phyloP scores from a whole-genome alignment of 257 asterid genomes.

The Apocynum venetum region DNA sequence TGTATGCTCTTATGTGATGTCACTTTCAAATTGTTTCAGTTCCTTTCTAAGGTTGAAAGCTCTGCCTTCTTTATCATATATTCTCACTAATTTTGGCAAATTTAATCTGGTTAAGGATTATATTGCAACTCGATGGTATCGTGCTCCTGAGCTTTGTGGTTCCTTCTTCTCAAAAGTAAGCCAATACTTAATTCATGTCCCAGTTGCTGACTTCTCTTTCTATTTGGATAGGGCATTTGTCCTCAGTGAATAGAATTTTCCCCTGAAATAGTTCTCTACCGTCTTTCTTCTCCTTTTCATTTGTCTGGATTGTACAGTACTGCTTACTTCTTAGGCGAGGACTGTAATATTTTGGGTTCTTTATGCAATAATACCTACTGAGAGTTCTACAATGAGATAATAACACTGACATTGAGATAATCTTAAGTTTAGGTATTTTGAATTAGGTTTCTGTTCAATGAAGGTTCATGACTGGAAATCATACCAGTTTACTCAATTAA shows the following conservation, averaged over 20 bases:
- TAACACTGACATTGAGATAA: background rate
- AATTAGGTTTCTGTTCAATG: background rate
- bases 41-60: background rate
- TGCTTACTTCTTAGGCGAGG: background rate
- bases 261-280: too few relatives aligned
- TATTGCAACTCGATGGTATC: slow-evolving; percentile 97
- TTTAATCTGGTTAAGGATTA: slow-evolving; percentile 57
- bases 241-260: too few relatives aligned
- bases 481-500: background rate
- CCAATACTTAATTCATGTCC: slow-evolving; percentile 16
- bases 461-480: background rate
- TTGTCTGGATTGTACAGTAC: background rate
- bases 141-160: slow-evolving; percentile 98
- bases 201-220: background rate
- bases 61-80: background rate
- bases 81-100: slow-evolving; percentile 17
- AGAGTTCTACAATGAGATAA: background rate
- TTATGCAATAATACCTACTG: background rate
- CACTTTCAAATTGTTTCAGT: background rate
- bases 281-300: background rate
- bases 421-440: background rate
- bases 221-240: background rate
- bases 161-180: slow-evolving; percentile 96
- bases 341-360: background rate
- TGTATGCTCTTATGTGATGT: slow-evolving; percentile 31